A percentile compares a stretch with the other conserved stretches of the same genome.
Conservation (phyloP, 257 asterid species). For the Solanum chmielewskii region DNA sequence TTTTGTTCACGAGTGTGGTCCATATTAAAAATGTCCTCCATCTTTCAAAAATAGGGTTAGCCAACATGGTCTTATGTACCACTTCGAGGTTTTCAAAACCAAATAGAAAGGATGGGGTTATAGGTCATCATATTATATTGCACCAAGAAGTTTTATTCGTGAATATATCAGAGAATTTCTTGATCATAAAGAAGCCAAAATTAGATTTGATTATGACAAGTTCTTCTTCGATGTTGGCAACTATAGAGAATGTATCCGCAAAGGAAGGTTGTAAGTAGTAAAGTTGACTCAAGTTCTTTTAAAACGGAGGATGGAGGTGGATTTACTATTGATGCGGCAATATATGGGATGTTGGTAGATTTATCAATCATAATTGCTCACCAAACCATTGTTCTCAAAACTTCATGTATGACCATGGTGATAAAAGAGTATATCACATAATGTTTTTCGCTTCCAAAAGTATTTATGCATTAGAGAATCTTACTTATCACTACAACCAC, state of each 20-base stretch:
- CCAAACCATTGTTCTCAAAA: slow-evolving; percentile 27
- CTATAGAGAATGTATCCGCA: background rate
- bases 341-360: slow-evolving; percentile 35
- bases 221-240: background rate
- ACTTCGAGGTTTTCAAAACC: no score
- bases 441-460: slow-evolving; percentile 29
- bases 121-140: slow-evolving; percentile 20
- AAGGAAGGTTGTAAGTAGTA: background rate
- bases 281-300: background rate
- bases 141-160: slow-evolving; percentile 27
- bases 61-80: no score
- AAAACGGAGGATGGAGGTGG: background rate
- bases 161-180: slow-evolving; percentile 31
- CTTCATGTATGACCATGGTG: slow-evolving; percentile 24
- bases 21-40: no score
- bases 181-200: slow-evolving; percentile 3
- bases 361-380: slow-evolving; percentile 24
- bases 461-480: no score
- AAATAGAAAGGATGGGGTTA: slow-evolving; percentile 31
- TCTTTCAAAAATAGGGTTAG: no score
- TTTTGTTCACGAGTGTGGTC: no score
- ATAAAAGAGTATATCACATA: slow-evolving; percentile 27
- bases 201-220: background rate
- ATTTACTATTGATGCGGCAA: slow-evolving; percentile 19
- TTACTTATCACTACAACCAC: no score